Base-by-base conservation (phyloP, 352 stramenopile genomes). In the Phytophthora megakarya region DNA sequence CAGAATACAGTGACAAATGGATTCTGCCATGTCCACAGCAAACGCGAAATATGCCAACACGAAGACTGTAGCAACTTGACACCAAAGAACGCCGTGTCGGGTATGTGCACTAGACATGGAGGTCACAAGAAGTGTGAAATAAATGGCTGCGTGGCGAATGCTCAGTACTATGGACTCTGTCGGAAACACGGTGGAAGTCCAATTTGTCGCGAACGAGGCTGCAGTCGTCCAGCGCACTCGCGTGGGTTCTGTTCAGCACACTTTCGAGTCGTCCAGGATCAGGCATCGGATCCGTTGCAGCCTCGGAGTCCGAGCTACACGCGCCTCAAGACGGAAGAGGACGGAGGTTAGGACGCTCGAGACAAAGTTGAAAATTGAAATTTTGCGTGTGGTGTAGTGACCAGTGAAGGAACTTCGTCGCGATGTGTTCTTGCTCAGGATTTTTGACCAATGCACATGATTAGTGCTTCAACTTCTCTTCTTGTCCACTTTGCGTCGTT, bases 371-470 rank as follows among this genome's bases (percentile, higher is more conserved):
- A 9, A 47, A 28, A n/a, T 26, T 32, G 47, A 65, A 65, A 47
- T 35, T 37, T 60, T 65, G 39, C 18, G 18, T 21, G 39, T 47
- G 57, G 51, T 32, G 26, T 65, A 48, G 30, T 43, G 25, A 65
- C 26, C 39, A 26, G 28, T 49, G 22, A 44, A 45, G 16, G 37
- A 65, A 58, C 15, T n/a, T 38, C 15, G n/a, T 40, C 19, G 39
- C 56, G 56, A 65, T 65, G 57, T 60, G 57, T 46, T 60, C 35
- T 47, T 28, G 22, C 57, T 65, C 47, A 65, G 57, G 52, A 47
- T 62, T 55, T 55, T 62, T 54, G 16, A 46, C 16, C 15, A 65
- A 26, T 18, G 39, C 46, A 26, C 23, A 47, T 49, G 57, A 65
- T 59, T 52, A 52, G 38, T 47, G 33, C 47, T 53, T 60, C 47